Base-by-base conservation (phyloP, 139 green algal genomes). In the Chlorella sp. region DNA sequence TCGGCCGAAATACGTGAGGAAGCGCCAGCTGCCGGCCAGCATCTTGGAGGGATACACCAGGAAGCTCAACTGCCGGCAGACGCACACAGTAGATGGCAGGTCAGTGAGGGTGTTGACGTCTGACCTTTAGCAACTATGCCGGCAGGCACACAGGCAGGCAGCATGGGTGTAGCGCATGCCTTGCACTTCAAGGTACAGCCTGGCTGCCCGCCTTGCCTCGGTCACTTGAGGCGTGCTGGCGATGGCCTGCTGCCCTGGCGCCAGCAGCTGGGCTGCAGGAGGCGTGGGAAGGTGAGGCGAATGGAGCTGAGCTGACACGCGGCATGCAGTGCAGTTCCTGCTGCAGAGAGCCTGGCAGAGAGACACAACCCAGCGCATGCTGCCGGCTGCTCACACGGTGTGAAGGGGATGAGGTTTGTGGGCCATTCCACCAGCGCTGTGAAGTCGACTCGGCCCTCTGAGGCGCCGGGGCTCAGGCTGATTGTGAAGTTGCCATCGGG, bases 401-500 rank as follows among this genome's bases (percentile, higher is more conserved):
- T 34, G 65, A 73, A 39, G 32, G 65, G 16, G 13, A 39, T 34
- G 32, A 73, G 32, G 65, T 73, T 36, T 15, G 23, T 34, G 44
- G 65, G 65, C 65, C 65, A 73, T 32, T 73, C 65, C 65, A 73
- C 65, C 32, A 36, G 30, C 15, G 65, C 65, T 7, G 32, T 44
- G 32, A 73, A 73, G 65, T 23, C 28, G 16, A 73, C 65, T 9
- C 30, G 30, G 1, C 65, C 65, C 16, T 73, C 65, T 6, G 65
- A 47, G 32, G 65, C 65, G 15, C 65, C 65, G 16, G 32, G 65
- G 32, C 16, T 32, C 9, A 73, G 32, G 32, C 16, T 44, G 30
- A 73, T 44, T 5, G 65, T 73, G 65, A 73, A 44, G 30, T 73
- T 73, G 65, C 65, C 65, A 11, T 73, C 65, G 7, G 65, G 65